Evolutionary conservation across 2,329 filamentous ascomycete species (phyloP), one percentile per base, ranked within the genome.

Genomic region (Venturia carpophila): DNA sequence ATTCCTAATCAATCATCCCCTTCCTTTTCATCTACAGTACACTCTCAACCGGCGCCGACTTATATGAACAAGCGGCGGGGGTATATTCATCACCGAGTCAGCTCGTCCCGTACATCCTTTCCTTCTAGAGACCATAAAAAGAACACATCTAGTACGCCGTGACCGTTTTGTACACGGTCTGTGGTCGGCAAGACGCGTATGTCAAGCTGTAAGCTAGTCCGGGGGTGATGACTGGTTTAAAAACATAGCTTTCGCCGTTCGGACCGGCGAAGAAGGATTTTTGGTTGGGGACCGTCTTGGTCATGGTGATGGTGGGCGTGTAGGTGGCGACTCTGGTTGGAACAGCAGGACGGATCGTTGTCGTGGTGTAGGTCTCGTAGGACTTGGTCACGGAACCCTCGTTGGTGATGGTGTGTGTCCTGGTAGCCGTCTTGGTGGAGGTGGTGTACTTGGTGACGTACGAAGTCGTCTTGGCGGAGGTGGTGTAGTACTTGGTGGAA

Each of bases 371-470:
- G 17, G 52, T 39, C 52, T 58, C 52, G 30, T 58, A 58, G 2
- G 52, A 58, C 52, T 58, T 58, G 52, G 15, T 34, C 30, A 58
- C 52, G 13, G 52, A 58, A 13, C 52, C 52, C 15, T 58, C 37
- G 52, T 34, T 21, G 15, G 30, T 58, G 52, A 58, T 58, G 30
- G 17, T 58, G 30, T 58, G 30, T 19, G 52, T 58, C 52, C 37
- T 58, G 52, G 52, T 58, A 15, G 30, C 27, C 52, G 27, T 58
- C 30, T 58, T 34, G 1, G 30, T 37, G 30, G 52, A 58, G 13
- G 52, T 58, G 5, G 52, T 58, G 17, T 58, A 58, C 52, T 58
- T 58, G 52, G 52, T 58, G 5, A 58, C 27, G 13, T 58, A 58
- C 37, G 52, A 58, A 15, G 52, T 58, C 27, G 52, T 58, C 30